Evolutionary conservation across 441 rosid species (phyloP).

Genomic region (Adansonia gregorii): DNA sequence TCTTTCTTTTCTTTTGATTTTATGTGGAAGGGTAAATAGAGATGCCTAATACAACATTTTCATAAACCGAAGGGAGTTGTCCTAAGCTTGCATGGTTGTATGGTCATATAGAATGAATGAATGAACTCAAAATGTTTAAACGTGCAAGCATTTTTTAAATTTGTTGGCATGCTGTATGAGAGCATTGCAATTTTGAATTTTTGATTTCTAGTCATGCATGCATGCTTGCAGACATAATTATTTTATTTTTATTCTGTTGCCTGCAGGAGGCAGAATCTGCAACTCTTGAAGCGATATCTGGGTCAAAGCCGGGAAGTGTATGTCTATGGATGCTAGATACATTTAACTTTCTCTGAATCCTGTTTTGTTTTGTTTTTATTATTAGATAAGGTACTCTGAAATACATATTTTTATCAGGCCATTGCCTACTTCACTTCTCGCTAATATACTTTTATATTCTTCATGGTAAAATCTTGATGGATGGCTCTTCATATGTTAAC

Average conservation of each 20-base stretch:
- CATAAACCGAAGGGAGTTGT: constrained; percentile 2
- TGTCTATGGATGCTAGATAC: constrained; percentile 29
- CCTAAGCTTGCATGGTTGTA: neutral
- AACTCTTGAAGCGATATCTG: constrained; percentile 82
- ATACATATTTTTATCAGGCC: neutral
- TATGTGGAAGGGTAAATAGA: neutral
- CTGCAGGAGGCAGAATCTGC: constrained; percentile 92
- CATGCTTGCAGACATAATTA: constrained; percentile 23
- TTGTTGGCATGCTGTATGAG: constrained; percentile 19
- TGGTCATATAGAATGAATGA: neutral
- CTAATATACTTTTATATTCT: neutral
- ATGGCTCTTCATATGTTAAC: constrained; percentile 14
- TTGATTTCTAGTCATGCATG: constrained; percentile 25
- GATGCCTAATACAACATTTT: neutral
- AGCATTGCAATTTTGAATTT: neutral
- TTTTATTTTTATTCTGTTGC: constrained; percentile 21
- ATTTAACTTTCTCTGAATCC: neutral
- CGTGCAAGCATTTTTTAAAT: neutral
- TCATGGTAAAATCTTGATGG: neutral
- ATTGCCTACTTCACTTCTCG: neutral
- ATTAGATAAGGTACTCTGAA: neutral
- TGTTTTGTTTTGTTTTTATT: constrained; percentile 27
- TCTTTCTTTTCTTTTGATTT: constrained; percentile 14
- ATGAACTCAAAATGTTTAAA: neutral
- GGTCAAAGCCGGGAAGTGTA: constrained; percentile 89